phyloP scores from a whole-genome alignment of 805 yeast species.

The Candida arabinofermentans region DNA sequence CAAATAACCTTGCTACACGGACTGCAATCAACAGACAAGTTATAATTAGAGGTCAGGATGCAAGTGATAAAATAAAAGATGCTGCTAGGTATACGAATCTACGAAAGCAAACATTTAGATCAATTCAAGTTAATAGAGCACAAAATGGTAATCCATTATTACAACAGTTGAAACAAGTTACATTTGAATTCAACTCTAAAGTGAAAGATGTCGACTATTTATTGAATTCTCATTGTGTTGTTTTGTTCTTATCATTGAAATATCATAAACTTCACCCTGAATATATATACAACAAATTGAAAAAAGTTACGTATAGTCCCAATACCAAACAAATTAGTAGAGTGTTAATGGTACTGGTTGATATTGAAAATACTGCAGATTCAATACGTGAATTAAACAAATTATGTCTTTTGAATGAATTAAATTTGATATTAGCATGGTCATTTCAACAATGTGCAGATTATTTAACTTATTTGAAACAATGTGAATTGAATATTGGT shows the following conservation, averaged over 20 bases:
- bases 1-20: conserved; percentile 3
- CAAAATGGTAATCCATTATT: conserved; percentile 74
- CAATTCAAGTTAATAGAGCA: conserved; percentile 55
- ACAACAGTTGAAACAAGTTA: conserved; percentile 46
- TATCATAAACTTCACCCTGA: conserved; percentile 78
- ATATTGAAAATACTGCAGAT: conserved; percentile 55
- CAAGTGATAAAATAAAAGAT: conserved; percentile 11
- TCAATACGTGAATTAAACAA: conserved; percentile 43
- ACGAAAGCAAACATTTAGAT: conserved; percentile 24
- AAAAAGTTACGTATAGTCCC: conserved; percentile 24
- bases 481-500: conserved; percentile 29
- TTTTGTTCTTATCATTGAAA: conserved; percentile 61
- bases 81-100: conserved; percentile 14
- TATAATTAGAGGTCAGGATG: conserved; percentile 15
- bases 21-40: conserved; percentile 4
- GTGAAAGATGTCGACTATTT: conserved; percentile 59
- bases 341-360: conserved; percentile 61
- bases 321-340: conserved; percentile 27
- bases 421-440: conserved; percentile 50
- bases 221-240: conserved; percentile 50
- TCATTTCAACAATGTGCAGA: conserved; percentile 53
- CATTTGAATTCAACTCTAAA: conserved; percentile 49
- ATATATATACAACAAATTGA: conserved; percentile 58
- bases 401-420: conserved; percentile 45
- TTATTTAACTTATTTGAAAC: conserved; percentile 31